A percentile compares a stretch with the other conserved stretches of the same genome.
Conservation (phyloP, 176 grass and related monocot genomes). For the Aechmea fasciata region DNA sequence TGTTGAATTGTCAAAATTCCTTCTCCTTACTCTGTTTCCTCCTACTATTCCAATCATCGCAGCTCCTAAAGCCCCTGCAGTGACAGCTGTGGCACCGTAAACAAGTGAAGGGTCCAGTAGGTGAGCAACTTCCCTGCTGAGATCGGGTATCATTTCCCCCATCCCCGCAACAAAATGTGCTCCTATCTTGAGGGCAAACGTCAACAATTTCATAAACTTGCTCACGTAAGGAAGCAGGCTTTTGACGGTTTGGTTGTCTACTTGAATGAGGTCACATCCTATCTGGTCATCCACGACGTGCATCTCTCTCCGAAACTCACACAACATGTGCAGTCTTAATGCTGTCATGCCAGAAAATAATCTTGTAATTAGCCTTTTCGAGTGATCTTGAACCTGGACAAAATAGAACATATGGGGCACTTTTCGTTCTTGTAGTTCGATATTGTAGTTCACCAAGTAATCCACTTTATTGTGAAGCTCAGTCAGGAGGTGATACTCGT, state of each 20-base stretch:
- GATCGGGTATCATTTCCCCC: constrained; percentile 94
- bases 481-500: constrained; percentile 61
- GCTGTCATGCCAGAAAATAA: constrained; percentile 61
- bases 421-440: constrained; percentile 68
- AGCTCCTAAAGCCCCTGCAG: constrained; percentile 53
- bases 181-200: constrained; percentile 83
- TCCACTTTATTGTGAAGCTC: constrained; percentile 84
- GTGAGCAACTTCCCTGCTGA: constrained; percentile 56
- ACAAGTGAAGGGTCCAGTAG: constrained; percentile 51
- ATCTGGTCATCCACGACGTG: constrained; percentile 88
- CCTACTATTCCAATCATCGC: constrained; percentile 32
- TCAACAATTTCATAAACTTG: constrained; percentile 80
- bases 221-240: constrained; percentile 68
- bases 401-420: constrained; percentile 90
- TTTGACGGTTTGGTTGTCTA: constrained; percentile 63
- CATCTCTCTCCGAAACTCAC: constrained; percentile 74
- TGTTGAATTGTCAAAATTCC: constrained; percentile 10
- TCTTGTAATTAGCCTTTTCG: constrained; percentile 61
- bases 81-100: constrained; percentile 36
- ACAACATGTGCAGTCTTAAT: constrained; percentile 68
- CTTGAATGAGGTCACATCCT: constrained; percentile 72
- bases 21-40: constrained; percentile 25
- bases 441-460: constrained; percentile 63
- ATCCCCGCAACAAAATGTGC: constrained; percentile 67
- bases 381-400: constrained; percentile 42